Conservation (phyloP, 2,329 filamentous ascomycete genomes). For the Exophiala spinifera region DNA sequence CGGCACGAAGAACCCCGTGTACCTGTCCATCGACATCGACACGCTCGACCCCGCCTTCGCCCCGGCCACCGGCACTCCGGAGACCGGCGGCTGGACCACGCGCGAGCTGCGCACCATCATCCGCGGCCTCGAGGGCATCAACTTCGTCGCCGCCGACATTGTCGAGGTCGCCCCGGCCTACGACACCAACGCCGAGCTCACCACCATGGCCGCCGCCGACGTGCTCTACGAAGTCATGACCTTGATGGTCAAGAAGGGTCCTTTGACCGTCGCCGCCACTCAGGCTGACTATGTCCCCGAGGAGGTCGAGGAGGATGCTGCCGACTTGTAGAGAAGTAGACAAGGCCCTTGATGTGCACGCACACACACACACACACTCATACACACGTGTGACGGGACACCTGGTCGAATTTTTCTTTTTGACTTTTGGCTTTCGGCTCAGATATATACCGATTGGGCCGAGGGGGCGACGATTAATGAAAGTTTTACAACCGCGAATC, state of each 20-base stretch:
- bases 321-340: not conserved
- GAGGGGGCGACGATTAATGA: too few relatives aligned
- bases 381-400: too few relatives aligned
- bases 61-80: constrained; percentile 56
- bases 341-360: not conserved
- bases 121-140: constrained; percentile 56
- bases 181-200: constrained; percentile 59
- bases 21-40: constrained; percentile 83
- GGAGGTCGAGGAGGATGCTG: not conserved
- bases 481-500: too few relatives aligned
- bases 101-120: constrained; percentile 58
- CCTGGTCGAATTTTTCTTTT: too few relatives aligned
- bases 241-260: constrained; percentile 77
- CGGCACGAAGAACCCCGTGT: constrained; percentile 69
- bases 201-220: constrained; percentile 53
- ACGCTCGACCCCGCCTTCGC: constrained; percentile 75
- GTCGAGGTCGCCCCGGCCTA: constrained; percentile 63
- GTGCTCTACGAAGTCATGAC: constrained; percentile 75
- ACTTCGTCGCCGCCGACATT: constrained; percentile 59
- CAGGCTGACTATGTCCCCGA: constrained; percentile 8
- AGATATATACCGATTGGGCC: too few relatives aligned
- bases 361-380: too few relatives aligned
- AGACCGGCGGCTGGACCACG: constrained; percentile 61
- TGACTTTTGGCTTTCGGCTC: too few relatives aligned
- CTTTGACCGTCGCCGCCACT: constrained; percentile 48